Percentiles rank a stretch among this genome's conserved stretches.
These are phyloP conservation scores for Alnus rubra DNA, from an alignment of 306 rosid genomes.

Conservation along the genomic window DNA sequence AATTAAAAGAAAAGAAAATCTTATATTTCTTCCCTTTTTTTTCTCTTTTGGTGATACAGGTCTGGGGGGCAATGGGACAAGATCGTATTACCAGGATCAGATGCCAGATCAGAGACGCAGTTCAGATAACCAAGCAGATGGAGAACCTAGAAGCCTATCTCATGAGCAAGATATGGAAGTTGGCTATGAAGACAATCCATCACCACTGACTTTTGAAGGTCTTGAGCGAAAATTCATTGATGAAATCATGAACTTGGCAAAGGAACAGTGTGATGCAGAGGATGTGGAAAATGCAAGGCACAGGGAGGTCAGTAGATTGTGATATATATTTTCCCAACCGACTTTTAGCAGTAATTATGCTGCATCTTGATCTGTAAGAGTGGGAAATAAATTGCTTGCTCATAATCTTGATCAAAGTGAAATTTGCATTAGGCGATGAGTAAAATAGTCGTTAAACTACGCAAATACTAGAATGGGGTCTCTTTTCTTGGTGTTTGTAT, in stretches of 20 bases:
- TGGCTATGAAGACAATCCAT: slow-evolving; percentile 34
- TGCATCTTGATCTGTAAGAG: background rate
- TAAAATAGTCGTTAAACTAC: background rate
- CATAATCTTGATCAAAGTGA: background rate
- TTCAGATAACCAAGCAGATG: slow-evolving; percentile 9
- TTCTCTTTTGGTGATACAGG: slow-evolving; percentile 7
- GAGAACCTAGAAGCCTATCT: slow-evolving; percentile 14
- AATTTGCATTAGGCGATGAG: background rate
- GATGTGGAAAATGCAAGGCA: slow-evolving; percentile 33
- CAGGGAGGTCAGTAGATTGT: slow-evolving; percentile 25
- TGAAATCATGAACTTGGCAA: slow-evolving; percentile 29
- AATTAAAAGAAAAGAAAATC: background rate
- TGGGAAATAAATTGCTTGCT: background rate
- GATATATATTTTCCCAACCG: background rate
- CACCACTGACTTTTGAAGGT: slow-evolving; percentile 28
- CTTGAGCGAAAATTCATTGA: slow-evolving; percentile 34
- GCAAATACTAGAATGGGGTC: background rate
- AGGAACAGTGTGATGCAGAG: slow-evolving; percentile 33
- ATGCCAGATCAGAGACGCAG: slow-evolving; percentile 6
- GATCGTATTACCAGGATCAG: slow-evolving; percentile 25
- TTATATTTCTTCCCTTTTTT: too few relatives aligned
- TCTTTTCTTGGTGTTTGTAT: too few relatives aligned
- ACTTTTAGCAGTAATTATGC: background rate
- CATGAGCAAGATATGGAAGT: slow-evolving; percentile 36
- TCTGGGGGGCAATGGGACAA: slow-evolving; percentile 17